Evolutionary conservation across 805 yeast genomes (phyloP), one percentile per base, ranked within the genome.

Genomic region (Candida quercuum): DNA sequence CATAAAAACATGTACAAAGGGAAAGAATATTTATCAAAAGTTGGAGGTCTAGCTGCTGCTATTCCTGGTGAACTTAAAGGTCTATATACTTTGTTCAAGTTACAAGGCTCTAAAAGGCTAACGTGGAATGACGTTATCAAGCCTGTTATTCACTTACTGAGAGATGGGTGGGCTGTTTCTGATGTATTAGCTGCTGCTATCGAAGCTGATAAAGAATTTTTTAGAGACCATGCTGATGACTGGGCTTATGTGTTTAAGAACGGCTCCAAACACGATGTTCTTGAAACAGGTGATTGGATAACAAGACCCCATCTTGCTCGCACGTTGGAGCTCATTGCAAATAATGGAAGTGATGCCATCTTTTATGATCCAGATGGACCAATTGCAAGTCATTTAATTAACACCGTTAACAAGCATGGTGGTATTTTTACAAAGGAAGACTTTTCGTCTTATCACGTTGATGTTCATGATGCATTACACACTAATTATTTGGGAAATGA

Each of bases 61-160:
- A 76, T 84, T 15, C 99, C 99, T 0, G 99, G 99, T 10, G 98
- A 91, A 57, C 51, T 91, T 33, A 79, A 78, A 41, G 99, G 97
- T 0, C 63, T 88, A n/a, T 76, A 82, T 49, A 72, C 68, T 30
- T 63, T 91, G 28, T 76, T 62, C 57, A 47, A 59, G 22, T 45
- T 57, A 12, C 91, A 80, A 51, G 88, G 93, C 0, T 78, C 87
- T 3, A 94, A 94, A 0, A 67, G 66, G 4, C 56, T 86, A 8
- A 49, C 71, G 2, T 91, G 98, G 97, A 55, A 55, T 18, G 78
- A 86, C 16, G 65, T 91, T 40, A 59, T 91, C 8, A 67, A 71
- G 47, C 97, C 97, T 0, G 93, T 89, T 2, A 76, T 80, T 1
- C 69, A 78, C 52, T 83, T 37, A 80, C 81, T 45, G 58, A 74